Base-by-base conservation (phyloP, 116 monocot genomes). In the Zostera marina region DNA sequence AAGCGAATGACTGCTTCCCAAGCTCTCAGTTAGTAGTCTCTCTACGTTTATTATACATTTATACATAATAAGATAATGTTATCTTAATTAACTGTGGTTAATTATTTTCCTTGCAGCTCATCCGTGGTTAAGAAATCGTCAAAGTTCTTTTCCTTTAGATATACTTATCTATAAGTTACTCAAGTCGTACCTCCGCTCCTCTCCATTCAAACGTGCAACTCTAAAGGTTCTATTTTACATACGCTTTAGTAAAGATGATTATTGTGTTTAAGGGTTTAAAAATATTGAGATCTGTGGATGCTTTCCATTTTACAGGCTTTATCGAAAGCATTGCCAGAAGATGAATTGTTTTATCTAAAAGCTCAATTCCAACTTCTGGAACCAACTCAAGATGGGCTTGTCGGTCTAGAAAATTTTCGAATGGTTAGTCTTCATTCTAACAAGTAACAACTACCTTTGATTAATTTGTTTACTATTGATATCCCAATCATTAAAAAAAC, bases 1-100 rank as follows among this genome's bases (percentile, higher is more conserved):
- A 96, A 96, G 76, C 75, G 94, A 72, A 88, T 96, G 94, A 77
- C 94, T 13, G 94, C 94, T 70, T 81, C 79, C n/a, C 94, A 96
- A 52, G 94, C 94, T 60, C 64, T 96, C 44, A 74, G 94, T 96
- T 76, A 66, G 77, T 74, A 59, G 23, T 64, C 12, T 53, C 5
- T 10, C 19, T 64, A 20, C 3, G 40, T 6, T 53, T 42, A 9
- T 47, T 13, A 15, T 51, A 19, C 10, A 1, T 49, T 47, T 13
- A n/a, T 17, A 47, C 47, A 47, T n/a, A n/a, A 32, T 32, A 32
- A 32, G 32, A 32, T 32, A 32, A 32, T 32, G 32, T 32, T 32
- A 32, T 32, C 32, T 32, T 32, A 32, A 32, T 32, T 32, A 32
- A 32, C 32, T 5, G 5, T 32, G 4, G 32, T 12, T 8, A 5